Evolutionary conservation across 257 asterid species (phyloP), one percentile per base, ranked within the genome.

Genomic region (Eustoma russellianum): DNA sequence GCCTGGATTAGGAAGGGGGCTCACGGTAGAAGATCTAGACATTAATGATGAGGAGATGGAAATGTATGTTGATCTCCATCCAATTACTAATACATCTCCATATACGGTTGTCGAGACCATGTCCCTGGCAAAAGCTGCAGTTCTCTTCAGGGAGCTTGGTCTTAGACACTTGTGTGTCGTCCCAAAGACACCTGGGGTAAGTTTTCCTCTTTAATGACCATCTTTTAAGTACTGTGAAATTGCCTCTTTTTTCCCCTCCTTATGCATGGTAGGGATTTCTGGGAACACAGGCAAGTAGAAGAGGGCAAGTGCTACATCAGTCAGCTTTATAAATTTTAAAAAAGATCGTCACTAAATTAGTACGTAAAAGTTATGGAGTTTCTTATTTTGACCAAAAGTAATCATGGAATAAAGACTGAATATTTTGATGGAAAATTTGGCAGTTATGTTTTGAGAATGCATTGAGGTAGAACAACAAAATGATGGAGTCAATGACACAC

Each of bases 121-220:
- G 95, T 89, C 97, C 49, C 82, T 89, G 40, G 97, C 97, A 48
- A 89, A 89, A 76, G 95, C 97, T 67, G 93, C 95, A 54, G 54
- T 83, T 45, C 82, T 89, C 44, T 89, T 89, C 14, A 77, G 94
- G 13, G 84, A 72, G 72, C 94, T 89, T 43, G 97, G 93, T 60
- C 94, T 86, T 51, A 70, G 95, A 28, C 97, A 89, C 77, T 50
- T 89, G 71, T 85, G 92, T 17, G 94, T 89, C 54, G 87, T 89
- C 65, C 95, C 97, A 6, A 86, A 81, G 70, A 83, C 72, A 57
- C 81, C 80, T 0, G 85, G 77, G 77, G 97, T 89, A 73, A 76
- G 80, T 18, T 50, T 57, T 13, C 41, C 13, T 19, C 18, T 17
- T 7, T 13, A 24, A 0, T 24, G 30, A 24, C 30, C 3, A 24